phyloP scores from a whole-genome alignment of 805 yeast genomes.

The Lachancea thermotolerans region DNA sequence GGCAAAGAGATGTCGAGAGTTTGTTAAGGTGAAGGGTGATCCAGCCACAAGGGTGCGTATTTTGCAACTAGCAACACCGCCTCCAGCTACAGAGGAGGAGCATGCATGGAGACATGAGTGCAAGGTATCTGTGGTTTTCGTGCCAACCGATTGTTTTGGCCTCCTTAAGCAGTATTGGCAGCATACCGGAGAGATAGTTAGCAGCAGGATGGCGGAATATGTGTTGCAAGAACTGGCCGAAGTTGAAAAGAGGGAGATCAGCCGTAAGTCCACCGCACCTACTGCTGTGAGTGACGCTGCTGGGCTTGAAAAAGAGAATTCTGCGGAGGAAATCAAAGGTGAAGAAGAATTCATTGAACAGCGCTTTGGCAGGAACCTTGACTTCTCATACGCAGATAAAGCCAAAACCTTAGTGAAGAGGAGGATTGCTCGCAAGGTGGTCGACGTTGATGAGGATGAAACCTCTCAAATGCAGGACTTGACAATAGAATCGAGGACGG shows the following conservation, averaged over 20 bases:
- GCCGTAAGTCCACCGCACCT: constrained; percentile 11
- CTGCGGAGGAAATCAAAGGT: constrained; percentile 23
- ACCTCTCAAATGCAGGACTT: constrained; percentile 1
- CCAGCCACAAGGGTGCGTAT: constrained; percentile 44
- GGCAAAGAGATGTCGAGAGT: constrained; percentile 82
- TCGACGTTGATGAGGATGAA: constrained; percentile 29
- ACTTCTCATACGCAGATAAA: constrained; percentile 62
- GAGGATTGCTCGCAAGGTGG: constrained; percentile 65
- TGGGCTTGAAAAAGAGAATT: not conserved
- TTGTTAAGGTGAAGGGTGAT: constrained; percentile 43
- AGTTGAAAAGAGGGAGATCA: constrained; percentile 30
- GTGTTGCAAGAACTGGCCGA: constrained; percentile 53
- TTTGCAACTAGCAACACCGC: constrained; percentile 64
- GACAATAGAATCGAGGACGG: not conserved
- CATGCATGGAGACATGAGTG: constrained; percentile 55
- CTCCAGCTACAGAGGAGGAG: constrained; percentile 56
- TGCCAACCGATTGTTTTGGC: constrained; percentile 49
- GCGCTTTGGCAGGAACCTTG: constrained; percentile 84
- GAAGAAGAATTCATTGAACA: constrained; percentile 75
- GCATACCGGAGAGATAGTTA: constrained; percentile 94
- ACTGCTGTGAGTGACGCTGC: not conserved
- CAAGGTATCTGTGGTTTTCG: constrained; percentile 72
- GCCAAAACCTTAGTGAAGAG: constrained; percentile 70
- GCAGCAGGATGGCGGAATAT: constrained; percentile 85
- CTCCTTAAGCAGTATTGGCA: constrained; percentile 91